phyloP scores from a whole-genome alignment of 2,329 filamentous ascomycete species.

The Teratosphaeria destructans region DNA sequence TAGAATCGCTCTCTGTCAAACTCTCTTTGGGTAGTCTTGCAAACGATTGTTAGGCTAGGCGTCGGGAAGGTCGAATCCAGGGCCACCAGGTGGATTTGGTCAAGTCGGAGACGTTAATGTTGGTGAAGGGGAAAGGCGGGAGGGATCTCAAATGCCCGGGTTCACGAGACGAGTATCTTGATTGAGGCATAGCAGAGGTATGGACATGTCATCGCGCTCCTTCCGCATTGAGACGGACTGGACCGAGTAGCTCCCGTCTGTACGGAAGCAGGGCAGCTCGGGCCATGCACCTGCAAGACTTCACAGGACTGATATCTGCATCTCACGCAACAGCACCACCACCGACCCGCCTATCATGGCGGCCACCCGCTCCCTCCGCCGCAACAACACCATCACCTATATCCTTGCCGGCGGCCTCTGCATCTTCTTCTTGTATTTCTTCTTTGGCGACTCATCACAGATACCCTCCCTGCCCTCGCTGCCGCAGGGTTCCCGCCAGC shows the following conservation, averaged over 20 bases:
- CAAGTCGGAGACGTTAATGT: not conserved
- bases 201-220: not conserved
- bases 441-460: constrained; percentile 47
- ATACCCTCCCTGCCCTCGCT: constrained; percentile 44
- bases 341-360: constrained; percentile 36
- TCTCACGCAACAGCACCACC: not conserved
- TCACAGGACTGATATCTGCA: not conserved
- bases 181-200: not conserved
- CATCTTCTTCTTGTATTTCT: constrained; percentile 45
- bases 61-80: not conserved
- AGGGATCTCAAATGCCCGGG: not conserved
- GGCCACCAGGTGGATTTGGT: not conserved
- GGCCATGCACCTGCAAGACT: not conserved
- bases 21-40: not conserved
- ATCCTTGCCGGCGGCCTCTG: constrained; percentile 61
- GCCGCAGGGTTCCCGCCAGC: constrained; percentile 34
- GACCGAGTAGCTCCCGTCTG: not conserved
- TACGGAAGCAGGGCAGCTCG: not conserved
- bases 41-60: too few relatives aligned
- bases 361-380: constrained; percentile 56
- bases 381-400: constrained; percentile 63
- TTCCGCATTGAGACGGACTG: not conserved
- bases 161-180: not conserved
- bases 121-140: not conserved
- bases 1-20: not conserved